Evolutionary conservation across 805 yeast genomes (phyloP).

Genomic region (Candida nonsorbophila): DNA sequence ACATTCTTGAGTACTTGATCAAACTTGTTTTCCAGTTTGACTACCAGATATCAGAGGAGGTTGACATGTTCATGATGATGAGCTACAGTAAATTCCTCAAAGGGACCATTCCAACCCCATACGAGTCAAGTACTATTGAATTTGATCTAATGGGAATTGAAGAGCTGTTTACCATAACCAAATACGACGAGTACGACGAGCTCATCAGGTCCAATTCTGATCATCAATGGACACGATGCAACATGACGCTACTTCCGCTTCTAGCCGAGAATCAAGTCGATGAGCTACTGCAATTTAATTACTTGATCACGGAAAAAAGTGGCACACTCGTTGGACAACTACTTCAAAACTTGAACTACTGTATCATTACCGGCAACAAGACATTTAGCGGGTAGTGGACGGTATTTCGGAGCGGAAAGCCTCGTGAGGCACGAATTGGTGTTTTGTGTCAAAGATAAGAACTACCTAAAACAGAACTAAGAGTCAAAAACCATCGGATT

Average conservation of each 20-base stretch:
- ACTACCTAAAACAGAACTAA: no score
- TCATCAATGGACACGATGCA: slow-evolving; percentile 35
- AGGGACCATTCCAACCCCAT: slow-evolving; percentile 9
- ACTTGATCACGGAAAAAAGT: slow-evolving; percentile 11
- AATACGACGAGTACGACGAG: slow-evolving; percentile 10
- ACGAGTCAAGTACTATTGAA: slow-evolving; percentile 14
- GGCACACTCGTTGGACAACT: slow-evolving; percentile 11
- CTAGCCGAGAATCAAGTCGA: slow-evolving; percentile 27
- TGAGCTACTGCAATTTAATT: slow-evolving; percentile 25
- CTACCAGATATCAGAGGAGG: slow-evolving; percentile 8
- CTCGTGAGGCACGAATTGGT: no score
- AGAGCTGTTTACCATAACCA: slow-evolving; percentile 22
- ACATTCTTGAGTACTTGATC: slow-evolving; percentile 13
- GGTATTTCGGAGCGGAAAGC: no score
- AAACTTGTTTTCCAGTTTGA: slow-evolving; percentile 9
- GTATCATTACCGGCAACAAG: slow-evolving; percentile 33
- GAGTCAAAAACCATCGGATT: no score
- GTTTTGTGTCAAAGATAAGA: no score
- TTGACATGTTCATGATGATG: slow-evolving; percentile 9
- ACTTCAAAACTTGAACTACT: slow-evolving; percentile 20
- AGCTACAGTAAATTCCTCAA: slow-evolving; percentile 6
- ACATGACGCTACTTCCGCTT: slow-evolving; percentile 30
- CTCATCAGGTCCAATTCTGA: slow-evolving; percentile 20
- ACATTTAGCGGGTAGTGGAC: no score
- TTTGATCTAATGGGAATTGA: slow-evolving; percentile 25